phyloP scores from a whole-genome alignment of 1,284 basidiomycete genomes.

The Mycosarcoma maydis region DNA sequence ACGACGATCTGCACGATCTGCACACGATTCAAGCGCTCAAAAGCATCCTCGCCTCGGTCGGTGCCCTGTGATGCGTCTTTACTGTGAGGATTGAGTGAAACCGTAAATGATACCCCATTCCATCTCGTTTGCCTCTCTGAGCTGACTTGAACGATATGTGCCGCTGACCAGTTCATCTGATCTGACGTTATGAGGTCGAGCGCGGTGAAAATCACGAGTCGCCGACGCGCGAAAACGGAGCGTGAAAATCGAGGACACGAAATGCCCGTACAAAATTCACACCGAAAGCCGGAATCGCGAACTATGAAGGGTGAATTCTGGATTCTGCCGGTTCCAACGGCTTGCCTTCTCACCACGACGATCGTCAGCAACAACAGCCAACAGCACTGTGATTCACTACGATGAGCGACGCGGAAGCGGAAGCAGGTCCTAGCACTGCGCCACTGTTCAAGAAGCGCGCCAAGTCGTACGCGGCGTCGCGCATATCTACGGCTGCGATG shows the following conservation, averaged over 20 bases:
- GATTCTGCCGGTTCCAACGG: too few relatives aligned
- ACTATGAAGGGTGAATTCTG: too few relatives aligned
- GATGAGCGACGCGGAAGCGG: slow-evolving; percentile 18
- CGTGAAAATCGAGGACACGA: not conserved
- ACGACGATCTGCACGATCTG: slow-evolving; percentile 31
- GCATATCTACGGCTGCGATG: slow-evolving; percentile 7
- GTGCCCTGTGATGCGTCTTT: slow-evolving; percentile 15
- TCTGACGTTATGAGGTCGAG: too few relatives aligned
- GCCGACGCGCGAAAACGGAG: too few relatives aligned
- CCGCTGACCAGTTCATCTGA: too few relatives aligned
- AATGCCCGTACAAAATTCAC: too few relatives aligned
- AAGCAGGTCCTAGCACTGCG: slow-evolving; percentile 17
- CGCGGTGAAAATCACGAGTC: too few relatives aligned
- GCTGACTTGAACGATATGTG: too few relatives aligned
- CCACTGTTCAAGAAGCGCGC: slow-evolving; percentile 30
- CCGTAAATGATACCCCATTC: slow-evolving; percentile 10
- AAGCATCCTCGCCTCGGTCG: slow-evolving; percentile 16
- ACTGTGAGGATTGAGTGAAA: too few relatives aligned
- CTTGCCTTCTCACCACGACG: slow-evolving; percentile 5
- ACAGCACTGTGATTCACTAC: not conserved
- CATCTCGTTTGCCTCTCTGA: too few relatives aligned
- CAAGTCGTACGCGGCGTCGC: slow-evolving; percentile 5
- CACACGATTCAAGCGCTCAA: slow-evolving; percentile 17
- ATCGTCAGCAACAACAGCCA: too few relatives aligned
- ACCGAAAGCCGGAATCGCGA: not conserved